Evolutionary conservation across 345 rosid species (phyloP).

Genomic region (Angophora floribunda): DNA sequence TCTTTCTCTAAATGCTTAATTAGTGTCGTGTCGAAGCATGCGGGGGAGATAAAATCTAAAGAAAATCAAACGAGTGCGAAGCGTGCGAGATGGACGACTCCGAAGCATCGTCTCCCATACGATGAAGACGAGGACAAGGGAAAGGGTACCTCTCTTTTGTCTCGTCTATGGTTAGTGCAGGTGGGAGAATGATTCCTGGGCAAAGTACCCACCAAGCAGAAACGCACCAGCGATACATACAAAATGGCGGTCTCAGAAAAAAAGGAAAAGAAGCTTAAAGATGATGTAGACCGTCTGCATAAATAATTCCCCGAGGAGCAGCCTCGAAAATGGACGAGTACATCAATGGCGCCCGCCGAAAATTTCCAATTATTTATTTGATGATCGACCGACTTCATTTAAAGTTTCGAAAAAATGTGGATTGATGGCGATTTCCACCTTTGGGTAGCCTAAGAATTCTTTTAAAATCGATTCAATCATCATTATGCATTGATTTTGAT

Average conservation of each 20-base stretch:
- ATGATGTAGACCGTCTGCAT: not conserved
- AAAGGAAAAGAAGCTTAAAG: too few relatives aligned
- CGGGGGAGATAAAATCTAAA: not conserved
- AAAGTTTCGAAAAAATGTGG: not conserved
- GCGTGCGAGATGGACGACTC: not conserved
- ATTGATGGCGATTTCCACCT: not conserved
- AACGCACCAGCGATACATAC: not conserved
- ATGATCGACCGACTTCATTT: not conserved
- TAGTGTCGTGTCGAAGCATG: not conserved
- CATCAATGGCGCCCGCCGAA: accelerated
- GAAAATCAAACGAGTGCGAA: not conserved
- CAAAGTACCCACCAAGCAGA: not conserved
- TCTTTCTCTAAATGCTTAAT: not conserved
- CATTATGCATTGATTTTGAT: too few relatives aligned
- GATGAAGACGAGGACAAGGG: not conserved
- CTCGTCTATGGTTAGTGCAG: not conserved
- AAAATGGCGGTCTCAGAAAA: not conserved
- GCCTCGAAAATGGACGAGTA: not conserved
- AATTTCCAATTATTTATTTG: accelerated
- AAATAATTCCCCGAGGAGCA: not conserved
- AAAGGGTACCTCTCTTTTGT: accelerated
- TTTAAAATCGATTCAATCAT: not conserved
- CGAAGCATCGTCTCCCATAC: not conserved
- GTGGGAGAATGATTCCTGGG: not conserved
- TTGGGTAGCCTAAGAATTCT: accelerated